Conservation (phyloP, 73 alveolate species). For the Tetrahymena malaccensis region DNA sequence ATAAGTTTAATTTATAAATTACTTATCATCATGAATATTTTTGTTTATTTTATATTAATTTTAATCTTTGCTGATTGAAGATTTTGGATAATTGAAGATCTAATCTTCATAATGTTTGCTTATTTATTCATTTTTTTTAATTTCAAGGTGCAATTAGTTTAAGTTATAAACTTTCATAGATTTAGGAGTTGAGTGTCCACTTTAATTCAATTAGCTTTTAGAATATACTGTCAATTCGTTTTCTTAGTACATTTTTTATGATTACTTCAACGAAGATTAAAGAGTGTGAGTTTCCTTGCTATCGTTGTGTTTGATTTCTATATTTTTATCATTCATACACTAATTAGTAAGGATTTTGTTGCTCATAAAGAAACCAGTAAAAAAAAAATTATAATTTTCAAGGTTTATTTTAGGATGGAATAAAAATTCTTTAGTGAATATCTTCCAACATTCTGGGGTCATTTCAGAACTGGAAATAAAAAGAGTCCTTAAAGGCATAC, state of each 20-base stretch:
- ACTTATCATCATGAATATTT: neutral
- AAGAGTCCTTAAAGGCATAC: neutral
- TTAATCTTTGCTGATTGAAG: neutral
- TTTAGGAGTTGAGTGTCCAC: neutral
- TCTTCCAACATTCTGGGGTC: neutral
- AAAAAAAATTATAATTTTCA: neutral
- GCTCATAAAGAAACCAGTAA: neutral
- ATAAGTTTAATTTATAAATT: too few species aligned
- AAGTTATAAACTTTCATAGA: neutral
- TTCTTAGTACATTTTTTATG: neutral
- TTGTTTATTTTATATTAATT: too few species aligned
- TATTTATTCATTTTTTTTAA: neutral
- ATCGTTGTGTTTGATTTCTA: neutral
- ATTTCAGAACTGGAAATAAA: neutral
- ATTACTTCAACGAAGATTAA: neutral
- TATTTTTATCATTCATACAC: neutral
- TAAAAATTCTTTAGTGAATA: neutral
- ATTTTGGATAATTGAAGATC: neutral
- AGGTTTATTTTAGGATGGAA: neutral
- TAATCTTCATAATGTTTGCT: neutral
- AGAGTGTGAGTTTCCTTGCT: neutral
- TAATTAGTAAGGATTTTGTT: neutral
- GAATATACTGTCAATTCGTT: neutral
- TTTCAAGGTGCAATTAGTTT: neutral
- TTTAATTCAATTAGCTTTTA: neutral